These are phyloP conservation scores for Quercus lobata DNA, from an alignment of 331 rosid genomes.

Conservation along the genomic window DNA sequence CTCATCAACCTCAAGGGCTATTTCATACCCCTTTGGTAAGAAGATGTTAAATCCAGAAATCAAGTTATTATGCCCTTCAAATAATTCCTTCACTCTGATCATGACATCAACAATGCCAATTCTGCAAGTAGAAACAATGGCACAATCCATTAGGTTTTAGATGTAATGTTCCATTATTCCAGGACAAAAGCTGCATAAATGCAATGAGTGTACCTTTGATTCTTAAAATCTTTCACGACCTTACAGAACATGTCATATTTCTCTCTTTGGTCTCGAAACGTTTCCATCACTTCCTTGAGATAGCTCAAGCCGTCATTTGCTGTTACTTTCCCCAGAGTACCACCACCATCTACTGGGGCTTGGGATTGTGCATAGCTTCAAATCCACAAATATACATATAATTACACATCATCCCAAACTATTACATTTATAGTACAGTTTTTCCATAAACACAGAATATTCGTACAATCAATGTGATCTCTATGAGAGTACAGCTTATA, in stretches of 20 bases:
- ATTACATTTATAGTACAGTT: slow-evolving; percentile 6
- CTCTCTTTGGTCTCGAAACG: slow-evolving; percentile 77
- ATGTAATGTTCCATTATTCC: no score
- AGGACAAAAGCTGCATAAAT: no score
- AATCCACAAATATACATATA: slow-evolving; percentile 21
- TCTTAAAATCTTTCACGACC: no score
- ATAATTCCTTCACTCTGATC: no score
- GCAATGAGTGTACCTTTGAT: no score
- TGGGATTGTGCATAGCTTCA: slow-evolving; percentile 63
- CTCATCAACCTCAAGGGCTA: slow-evolving; percentile 86
- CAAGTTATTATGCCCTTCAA: no score
- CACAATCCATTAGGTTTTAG: no score
- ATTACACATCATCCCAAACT: background rate
- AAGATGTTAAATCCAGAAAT: no score
- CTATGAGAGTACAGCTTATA: background rate
- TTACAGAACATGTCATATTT: no score
- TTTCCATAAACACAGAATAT: background rate
- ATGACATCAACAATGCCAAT: no score
- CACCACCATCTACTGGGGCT: slow-evolving; percentile 29
- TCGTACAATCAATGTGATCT: background rate
- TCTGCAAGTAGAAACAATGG: no score
- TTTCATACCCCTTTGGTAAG: slow-evolving; percentile 78
- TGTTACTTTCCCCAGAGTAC: slow-evolving; percentile 68
- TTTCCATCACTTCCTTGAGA: slow-evolving; percentile 86
- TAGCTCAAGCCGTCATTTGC: slow-evolving; percentile 71